A percentile compares a stretch with the other conserved stretches of the same genome.
Evolutionary conservation across 345 rosid species (phyloP).

Genomic region (Hypericum perforatum): DNA sequence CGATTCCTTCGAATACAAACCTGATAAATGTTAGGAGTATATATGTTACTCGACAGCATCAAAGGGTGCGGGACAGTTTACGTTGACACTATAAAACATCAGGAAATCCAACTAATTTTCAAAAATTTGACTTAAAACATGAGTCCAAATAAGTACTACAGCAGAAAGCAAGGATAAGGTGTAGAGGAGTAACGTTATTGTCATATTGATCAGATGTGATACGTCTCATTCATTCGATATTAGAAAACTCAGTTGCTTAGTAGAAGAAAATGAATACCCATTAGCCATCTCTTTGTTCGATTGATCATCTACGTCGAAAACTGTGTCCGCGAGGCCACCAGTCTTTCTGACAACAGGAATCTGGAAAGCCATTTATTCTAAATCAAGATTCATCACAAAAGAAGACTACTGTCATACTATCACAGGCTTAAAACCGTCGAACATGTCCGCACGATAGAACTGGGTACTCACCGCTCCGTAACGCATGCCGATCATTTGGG

Average conservation of each 20-base stretch:
- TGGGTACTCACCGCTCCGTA: constrained; percentile 44
- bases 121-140: too few relatives aligned
- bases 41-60: too few relatives aligned
- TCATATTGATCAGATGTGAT: too few relatives aligned
- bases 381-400: constrained; percentile 4
- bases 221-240: too few relatives aligned
- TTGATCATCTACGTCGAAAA: constrained; percentile 40
- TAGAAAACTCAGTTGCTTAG: background rate
- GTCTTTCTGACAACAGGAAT: constrained; percentile 51
- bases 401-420: background rate
- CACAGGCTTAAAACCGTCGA: background rate
- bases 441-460: background rate
- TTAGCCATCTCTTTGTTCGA: constrained; percentile 33
- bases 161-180: background rate
- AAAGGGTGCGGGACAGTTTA: too few relatives aligned
- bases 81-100: too few relatives aligned
- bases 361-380: constrained; percentile 19
- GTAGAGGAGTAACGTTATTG: too few relatives aligned
- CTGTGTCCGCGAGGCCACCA: constrained; percentile 58
- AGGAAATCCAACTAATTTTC: too few relatives aligned
- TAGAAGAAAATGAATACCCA: constrained; percentile 27
- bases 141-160: background rate
- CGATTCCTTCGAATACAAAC: constrained; percentile 53
- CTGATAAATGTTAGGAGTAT: constrained; percentile 14
- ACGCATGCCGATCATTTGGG: constrained; percentile 58